Evolutionary conservation across 2,329 filamentous ascomycete species (phyloP), one percentile per base, ranked within the genome.

Genomic region (Monosporascus sp.): DNA sequence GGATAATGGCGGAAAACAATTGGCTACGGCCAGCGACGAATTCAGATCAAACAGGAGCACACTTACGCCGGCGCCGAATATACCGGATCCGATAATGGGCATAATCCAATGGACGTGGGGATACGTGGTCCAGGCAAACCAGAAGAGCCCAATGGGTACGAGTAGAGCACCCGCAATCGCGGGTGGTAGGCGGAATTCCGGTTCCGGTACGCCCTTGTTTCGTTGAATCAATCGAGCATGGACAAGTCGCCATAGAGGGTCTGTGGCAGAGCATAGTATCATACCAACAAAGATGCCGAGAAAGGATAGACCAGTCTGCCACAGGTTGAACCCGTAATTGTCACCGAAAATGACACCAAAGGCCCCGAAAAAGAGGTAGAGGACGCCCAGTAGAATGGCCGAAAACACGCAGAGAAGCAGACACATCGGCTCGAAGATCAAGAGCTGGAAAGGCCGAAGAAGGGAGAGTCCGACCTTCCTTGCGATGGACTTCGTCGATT

Each of bases 291-390:
- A 76, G 52, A 89, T 78, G 15, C 85, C 87, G 47, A 94, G 64
- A 69, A 96, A 96, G 15, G 84, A 80, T 52, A 94, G 72, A n/a
- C 91, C 92, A 11, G 82, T 77, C 70, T 96, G 88, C 77, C 87
- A 94, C 11, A 90, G 74, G 50, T 82, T 83, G 73, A 96, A 91
- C 20, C 81, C 84, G 67, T 95, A 87, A 47, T 88, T 84, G 45
- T 78, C 81, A 25, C 77, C 68, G 65, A 96, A 96, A 17, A 96
- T 84, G 45, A 95, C 74, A 5, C 87, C 82, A 63, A 96, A 96
- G 0, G 91, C 90, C 20, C 90, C 90, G 67, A 96, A 95, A 75
- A 95, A 96, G 39, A 96, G 82, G 66, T 96, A 96, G 2, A 96
- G 73, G 45, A 96, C 87, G 5, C 91, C 92, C 7, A 96, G 77